Percentiles rank a stretch among this genome's conserved stretches.
Evolutionary conservation across 2,329 filamentous ascomycete species (phyloP).

Genomic region (Colletotrichum camelliae): DNA sequence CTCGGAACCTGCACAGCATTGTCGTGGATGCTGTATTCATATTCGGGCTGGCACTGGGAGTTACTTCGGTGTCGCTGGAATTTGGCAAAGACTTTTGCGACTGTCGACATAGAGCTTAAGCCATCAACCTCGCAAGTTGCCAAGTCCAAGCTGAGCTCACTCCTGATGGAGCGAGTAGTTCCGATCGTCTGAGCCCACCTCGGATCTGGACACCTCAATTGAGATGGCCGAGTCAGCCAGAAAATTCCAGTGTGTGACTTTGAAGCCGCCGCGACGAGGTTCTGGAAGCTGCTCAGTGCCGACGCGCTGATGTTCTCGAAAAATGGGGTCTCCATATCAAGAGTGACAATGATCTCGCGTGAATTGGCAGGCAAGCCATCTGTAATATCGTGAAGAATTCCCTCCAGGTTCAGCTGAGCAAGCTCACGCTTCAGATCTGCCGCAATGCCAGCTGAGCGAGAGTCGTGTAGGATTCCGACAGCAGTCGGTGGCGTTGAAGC

Average conservation of each 20-base stretch:
- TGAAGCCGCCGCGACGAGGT: not conserved
- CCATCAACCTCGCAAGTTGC: not conserved
- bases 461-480: not conserved
- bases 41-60: not conserved
- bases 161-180: slow-evolving; percentile 24
- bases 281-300: slow-evolving; percentile 18
- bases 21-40: not conserved
- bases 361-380: not conserved
- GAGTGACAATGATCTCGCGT: slow-evolving; percentile 12
- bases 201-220: slow-evolving; percentile 26
- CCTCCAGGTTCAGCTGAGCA: too few relatives aligned
- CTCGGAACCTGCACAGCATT: not conserved
- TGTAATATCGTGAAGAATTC: not conserved
- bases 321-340: slow-evolving; percentile 24
- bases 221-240: slow-evolving; percentile 28
- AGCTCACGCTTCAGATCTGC: not conserved
- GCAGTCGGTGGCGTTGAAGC: not conserved
- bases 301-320: slow-evolving; percentile 14
- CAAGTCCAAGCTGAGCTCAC: slow-evolving; percentile 19
- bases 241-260: slow-evolving; percentile 18
- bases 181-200: slow-evolving; percentile 26
- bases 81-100: not conserved
- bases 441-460: not conserved
- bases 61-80: not conserved
- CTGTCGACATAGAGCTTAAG: not conserved